These are phyloP conservation scores for Xenoacremonium recifei DNA, from an alignment of 2,329 filamentous ascomycete genomes.

Conservation along the genomic window DNA sequence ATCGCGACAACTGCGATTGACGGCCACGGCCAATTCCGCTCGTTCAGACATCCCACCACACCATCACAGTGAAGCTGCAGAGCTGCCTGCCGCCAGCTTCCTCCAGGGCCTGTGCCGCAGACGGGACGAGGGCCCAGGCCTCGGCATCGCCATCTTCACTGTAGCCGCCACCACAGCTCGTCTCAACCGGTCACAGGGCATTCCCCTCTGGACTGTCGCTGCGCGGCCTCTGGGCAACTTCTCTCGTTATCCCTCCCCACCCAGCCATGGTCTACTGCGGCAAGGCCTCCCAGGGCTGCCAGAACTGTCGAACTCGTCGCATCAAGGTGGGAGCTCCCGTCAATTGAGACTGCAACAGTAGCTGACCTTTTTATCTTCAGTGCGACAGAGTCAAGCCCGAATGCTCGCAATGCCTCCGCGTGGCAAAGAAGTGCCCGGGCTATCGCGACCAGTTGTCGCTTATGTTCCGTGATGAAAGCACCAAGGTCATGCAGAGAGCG, in stretches of 20 bases:
- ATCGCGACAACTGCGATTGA: too few species aligned
- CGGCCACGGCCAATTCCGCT: too few species aligned
- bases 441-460: conserved; percentile 64
- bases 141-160: too few species aligned
- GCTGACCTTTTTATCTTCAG: conserved; percentile 27
- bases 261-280: conserved; percentile 55
- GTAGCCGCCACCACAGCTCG: too few species aligned
- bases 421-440: conserved; percentile 59
- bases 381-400: conserved; percentile 61
- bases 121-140: too few species aligned
- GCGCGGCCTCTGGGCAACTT: too few species aligned
- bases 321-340: conserved; percentile 47
- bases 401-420: conserved; percentile 62
- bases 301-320: conserved; percentile 51
- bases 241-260: conserved; percentile 3
- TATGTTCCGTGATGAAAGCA: conserved; percentile 66
- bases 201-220: too few species aligned
- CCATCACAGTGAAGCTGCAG: too few species aligned
- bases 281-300: conserved; percentile 55
- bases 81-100: too few species aligned
- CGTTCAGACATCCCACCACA: too few species aligned
- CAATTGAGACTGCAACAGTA: background rate
- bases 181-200: too few species aligned
- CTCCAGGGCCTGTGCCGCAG: too few species aligned
- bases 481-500: conserved; percentile 58